Evolutionary conservation across 179 eudicot genomes (phyloP), one percentile per base, ranked within the genome.

Genomic region (Corrigiola litoralis): DNA sequence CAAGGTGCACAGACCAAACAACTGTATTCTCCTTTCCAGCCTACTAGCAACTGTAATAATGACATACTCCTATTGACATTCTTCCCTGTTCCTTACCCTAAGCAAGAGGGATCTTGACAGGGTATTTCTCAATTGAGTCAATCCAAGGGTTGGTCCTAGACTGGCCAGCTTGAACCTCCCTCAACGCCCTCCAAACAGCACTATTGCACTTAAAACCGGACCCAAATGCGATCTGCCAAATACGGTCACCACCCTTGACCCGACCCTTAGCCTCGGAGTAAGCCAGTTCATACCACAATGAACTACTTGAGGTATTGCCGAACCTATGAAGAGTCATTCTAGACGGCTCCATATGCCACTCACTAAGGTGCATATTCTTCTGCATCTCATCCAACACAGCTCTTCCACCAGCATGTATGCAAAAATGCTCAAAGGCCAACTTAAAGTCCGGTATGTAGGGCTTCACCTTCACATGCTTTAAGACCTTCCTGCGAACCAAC

Each of bases 121-220:
- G 97, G 61, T 90, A 90, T 55, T 76, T 79, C 2, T 77, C 27
- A 32, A 87, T 58, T 18, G 75, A 82, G 33, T 82, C 91, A 18
- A 68, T 65, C 97, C 97, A 90, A 17, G 95, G 91, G 69, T 87
- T 86, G 3, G 81, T 84, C 67, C 51, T 50, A 12, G 52, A 46
- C 46, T 69, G 67, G 23, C 60, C 48, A 10, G 72, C 81, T 53
- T 72, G 72, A 45, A 88, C 75, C 23, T 60, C 66, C 72, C 82
- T 77, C 32, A 86, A 56, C 0, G 96, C 80, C 44, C 42, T 84
- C 96, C 96, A 88, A n/a, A 88, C 96, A 4, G 89, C 96, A 53
- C 96, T 88, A 61, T 88, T 88, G 63, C 96, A 88, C 79, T 88
- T 88, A 63, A 88, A 88, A 11, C 96, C 96, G 16, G 96, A 88